phyloP scores from a whole-genome alignment of 441 rosid species.

The Iberis amara region DNA sequence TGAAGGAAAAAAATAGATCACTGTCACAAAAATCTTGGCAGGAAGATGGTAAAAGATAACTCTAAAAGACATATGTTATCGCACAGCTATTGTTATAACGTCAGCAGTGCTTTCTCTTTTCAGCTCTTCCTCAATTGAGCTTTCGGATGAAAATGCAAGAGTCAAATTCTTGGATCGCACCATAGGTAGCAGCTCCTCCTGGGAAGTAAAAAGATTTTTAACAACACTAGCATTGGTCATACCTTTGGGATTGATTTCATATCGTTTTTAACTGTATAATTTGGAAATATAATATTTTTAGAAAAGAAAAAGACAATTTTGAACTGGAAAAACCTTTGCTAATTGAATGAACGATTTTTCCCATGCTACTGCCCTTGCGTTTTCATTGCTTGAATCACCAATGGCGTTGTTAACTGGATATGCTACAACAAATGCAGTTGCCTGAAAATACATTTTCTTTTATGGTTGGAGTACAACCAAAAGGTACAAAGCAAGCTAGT shows the following conservation, averaged over 20 bases:
- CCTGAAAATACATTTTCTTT: slow-evolving; percentile 44
- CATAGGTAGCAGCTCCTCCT: slow-evolving; percentile 59
- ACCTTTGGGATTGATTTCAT: slow-evolving; percentile 14
- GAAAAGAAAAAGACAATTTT: slow-evolving; percentile 10
- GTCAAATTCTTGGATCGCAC: slow-evolving; percentile 57
- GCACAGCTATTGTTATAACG: slow-evolving; percentile 53
- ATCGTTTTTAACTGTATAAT: neutral
- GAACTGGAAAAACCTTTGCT: slow-evolving; percentile 45
- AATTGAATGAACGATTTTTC: slow-evolving; percentile 62
- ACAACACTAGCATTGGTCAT: slow-evolving; percentile 17
- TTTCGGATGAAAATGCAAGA: slow-evolving; percentile 70
- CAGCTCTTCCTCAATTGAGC: slow-evolving; percentile 77
- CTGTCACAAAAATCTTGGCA: slow-evolving; percentile 1
- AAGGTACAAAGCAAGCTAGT: slow-evolving; percentile 25
- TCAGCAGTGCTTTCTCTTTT: slow-evolving; percentile 79
- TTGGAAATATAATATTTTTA: neutral
- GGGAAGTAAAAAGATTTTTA: slow-evolving; percentile 22
- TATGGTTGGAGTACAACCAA: slow-evolving; percentile 25
- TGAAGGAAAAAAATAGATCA: slow-evolving; percentile 21
- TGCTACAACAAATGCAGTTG: slow-evolving; percentile 64
- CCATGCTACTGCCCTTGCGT: slow-evolving; percentile 70
- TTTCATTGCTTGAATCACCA: slow-evolving; percentile 45
- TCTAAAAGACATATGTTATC: slow-evolving; percentile 27
- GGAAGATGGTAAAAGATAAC: slow-evolving; percentile 20
- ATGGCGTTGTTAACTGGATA: slow-evolving; percentile 67